Evolutionary conservation across 2,329 filamentous ascomycete genomes (phyloP).

Genomic region (Apiospora kogelbergensis): DNA sequence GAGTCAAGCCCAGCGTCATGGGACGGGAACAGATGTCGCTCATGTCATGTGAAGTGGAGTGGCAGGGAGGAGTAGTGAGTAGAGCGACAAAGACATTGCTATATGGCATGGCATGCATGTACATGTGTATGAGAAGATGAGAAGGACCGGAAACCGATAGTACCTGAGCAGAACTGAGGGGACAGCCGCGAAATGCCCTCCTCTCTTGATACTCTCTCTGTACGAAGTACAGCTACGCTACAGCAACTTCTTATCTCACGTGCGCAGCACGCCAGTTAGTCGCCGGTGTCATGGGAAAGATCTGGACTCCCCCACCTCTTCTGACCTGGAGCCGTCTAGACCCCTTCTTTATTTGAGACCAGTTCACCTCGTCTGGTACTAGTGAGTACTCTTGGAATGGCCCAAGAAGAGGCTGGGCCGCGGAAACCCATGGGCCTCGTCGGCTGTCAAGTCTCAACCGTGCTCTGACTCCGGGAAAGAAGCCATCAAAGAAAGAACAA

Average conservation of each 20-base stretch:
- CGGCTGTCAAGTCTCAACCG: background rate
- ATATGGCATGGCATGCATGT: too few species aligned
- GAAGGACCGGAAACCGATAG: too few species aligned
- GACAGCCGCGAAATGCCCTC: too few species aligned
- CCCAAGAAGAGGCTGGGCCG: background rate
- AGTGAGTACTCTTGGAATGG: background rate
- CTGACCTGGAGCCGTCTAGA: too few species aligned
- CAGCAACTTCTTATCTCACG: constrained; percentile 4
- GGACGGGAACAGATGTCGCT: background rate
- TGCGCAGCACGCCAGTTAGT: background rate
- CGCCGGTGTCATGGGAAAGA: background rate
- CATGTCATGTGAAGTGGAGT: background rate
- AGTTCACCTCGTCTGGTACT: background rate
- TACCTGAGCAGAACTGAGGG: too few species aligned
- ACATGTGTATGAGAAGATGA: too few species aligned
- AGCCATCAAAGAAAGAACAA: background rate
- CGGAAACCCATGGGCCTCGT: background rate
- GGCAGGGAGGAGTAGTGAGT: too few species aligned
- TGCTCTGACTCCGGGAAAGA: background rate
- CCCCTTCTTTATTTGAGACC: background rate
- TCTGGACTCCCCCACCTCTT: too few species aligned
- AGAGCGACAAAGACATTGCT: too few species aligned
- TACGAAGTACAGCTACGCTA: too few species aligned
- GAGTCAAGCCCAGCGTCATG: constrained; percentile 2
- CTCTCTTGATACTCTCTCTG: too few species aligned